Base-by-base conservation (phyloP, 306 rosid species). In the Quercus wislizeni region DNA sequence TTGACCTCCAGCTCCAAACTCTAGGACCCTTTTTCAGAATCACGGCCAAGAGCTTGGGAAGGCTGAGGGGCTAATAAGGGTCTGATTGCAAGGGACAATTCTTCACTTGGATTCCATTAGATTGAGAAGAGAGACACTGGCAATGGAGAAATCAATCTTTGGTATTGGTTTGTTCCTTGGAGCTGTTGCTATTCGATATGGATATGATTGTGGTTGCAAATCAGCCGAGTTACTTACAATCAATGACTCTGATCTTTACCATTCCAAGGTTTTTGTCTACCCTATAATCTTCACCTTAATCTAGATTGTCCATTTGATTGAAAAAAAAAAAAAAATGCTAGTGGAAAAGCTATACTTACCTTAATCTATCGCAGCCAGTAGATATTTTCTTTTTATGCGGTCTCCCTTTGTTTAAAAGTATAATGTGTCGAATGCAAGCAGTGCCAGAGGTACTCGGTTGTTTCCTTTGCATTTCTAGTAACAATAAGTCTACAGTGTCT, bases 101-200 rank as follows among this genome's bases (percentile, higher is more conserved):
- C 98, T 94, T 83, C 97, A 91, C 80, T 75, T 94, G 90, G 97
- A 94, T 6, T 92, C 98, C 1, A 91, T 94, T 35, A 91, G 79
- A 64, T 89, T 94, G 56, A 80, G 30, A 5, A 85, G 90, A 80
- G 97, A 92, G 78, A 91, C 94, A 7, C 56, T 92, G 46, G 92
- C 86, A 10, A 94, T 94, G 95, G 93, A 92, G 75, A 94, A 88
- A 79, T 94, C 97, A 0, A 92, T 94, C 41, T 92, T 94, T 43
- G 99, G 97, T 13, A 84, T 94, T 56, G 97, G 99, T 23, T 80
- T 94, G 88, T 92, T 92, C 85, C 84, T 94, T 20, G 99, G 99
- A 12, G 99, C 97, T 6, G 85, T 92, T 15, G 97, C 99, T 8
- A 78, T 94, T 76, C 82, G 97, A 8, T 77, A 91, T 73, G 97